Base-by-base conservation (phyloP, 139 green algal genomes). In the Medakamo hakoo region DNA sequence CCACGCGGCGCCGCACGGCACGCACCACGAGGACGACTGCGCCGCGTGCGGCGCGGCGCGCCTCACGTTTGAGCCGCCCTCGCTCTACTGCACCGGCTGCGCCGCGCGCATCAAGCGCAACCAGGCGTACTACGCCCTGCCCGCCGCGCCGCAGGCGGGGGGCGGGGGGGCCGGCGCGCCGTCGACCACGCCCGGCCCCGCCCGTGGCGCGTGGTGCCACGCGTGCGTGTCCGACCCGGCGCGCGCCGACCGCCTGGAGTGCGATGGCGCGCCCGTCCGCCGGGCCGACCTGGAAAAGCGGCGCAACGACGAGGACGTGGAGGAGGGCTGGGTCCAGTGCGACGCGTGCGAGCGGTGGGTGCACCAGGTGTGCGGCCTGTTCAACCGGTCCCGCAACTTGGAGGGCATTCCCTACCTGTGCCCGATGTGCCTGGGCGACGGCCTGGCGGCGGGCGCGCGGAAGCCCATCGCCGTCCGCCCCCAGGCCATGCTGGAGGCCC, bases 281-380 rank as follows among this genome's bases (percentile, higher is more conserved):
- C 68, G 90, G 71, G 55, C 58, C 0, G 75, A 82, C 16, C 68
- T 95, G 60, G 70, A 82, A 59, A 95, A 95, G 74, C 76, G 78
- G 55, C 94, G 92, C 57, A 99, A 98, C 62, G 88, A 95, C 58
- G 88, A 95, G 59, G 85, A 95, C 65, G 63, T 83, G 32, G 86
- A 93, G 72, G 88, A 95, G 76, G 76, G 74, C 22, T 99, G 93
- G 93, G 93, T 99, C 74, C 77, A 90, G 67, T 99, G 93, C 73
- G 92, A 98, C 75, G 49, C 70, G 52, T 99, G 93, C 79, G 70
- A 96, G 48, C 64, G 74, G 57, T 99, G 93, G 93, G 81, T 96
- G 68, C 93, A 99, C 76, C 78, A 94, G 75, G 85, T 98, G 30
- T 97, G 92, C 71, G 91, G 88, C 25, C 74, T 98, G 16, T 98